Evolutionary conservation across 192 early-diverging fungal genomes (phyloP).

Genomic region (Spizellomyces sp.): DNA sequence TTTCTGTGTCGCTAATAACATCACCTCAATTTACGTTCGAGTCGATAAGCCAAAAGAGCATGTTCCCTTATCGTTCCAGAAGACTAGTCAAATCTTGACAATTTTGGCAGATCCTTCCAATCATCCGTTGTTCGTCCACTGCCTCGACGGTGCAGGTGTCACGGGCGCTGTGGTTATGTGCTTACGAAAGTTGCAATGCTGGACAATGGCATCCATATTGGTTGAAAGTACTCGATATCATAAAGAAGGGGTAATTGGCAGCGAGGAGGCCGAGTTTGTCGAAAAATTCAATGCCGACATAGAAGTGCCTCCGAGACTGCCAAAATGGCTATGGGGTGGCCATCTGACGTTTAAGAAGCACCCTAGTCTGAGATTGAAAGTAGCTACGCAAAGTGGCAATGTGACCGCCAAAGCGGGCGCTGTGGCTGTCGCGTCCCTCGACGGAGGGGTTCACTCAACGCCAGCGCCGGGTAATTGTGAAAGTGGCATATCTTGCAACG

Average conservation of each 20-base stretch:
- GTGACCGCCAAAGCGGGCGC: background rate
- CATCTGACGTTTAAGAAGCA: slow-evolving; percentile 65
- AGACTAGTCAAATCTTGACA: slow-evolving; percentile 60
- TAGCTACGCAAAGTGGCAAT: background rate
- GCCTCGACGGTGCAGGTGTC: slow-evolving; percentile 85
- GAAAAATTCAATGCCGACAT: slow-evolving; percentile 76
- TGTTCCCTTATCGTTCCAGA: slow-evolving; percentile 77
- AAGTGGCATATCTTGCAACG: too few relatives aligned
- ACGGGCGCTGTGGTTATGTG: slow-evolving; percentile 84
- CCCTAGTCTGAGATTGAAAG: slow-evolving; percentile 64
- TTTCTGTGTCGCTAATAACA: slow-evolving; percentile 68
- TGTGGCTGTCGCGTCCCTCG: background rate
- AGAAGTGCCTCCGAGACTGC: slow-evolving; percentile 45
- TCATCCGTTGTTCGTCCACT: slow-evolving; percentile 86
- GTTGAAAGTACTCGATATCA: slow-evolving; percentile 41
- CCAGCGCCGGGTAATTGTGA: background rate
- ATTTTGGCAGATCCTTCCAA: slow-evolving; percentile 75
- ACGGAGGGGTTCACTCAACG: background rate
- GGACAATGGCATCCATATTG: slow-evolving; percentile 68
- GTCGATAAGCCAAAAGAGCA: slow-evolving; percentile 85
- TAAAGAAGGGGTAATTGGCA: slow-evolving; percentile 54
- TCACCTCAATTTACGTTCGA: slow-evolving; percentile 66
- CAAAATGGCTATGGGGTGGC: slow-evolving; percentile 73
- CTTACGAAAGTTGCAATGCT: slow-evolving; percentile 88
- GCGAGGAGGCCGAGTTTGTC: slow-evolving; percentile 76